Base-by-base conservation (phyloP, 108 stramenopile genomes). In the Fistulifera pelliculosa region DNA sequence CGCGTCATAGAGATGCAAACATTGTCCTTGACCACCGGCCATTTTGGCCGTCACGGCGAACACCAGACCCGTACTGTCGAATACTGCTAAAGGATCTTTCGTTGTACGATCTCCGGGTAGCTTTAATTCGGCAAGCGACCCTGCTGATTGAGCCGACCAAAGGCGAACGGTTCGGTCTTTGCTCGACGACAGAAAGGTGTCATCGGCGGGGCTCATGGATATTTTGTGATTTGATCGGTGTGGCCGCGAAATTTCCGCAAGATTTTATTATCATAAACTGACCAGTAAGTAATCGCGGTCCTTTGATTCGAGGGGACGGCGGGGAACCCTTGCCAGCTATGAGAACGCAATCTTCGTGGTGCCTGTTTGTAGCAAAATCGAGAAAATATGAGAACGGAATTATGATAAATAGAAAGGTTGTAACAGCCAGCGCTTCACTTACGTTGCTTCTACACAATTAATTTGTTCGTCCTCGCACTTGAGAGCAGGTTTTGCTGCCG, bases 61-160 rank as follows among this genome's bases (percentile, higher is more conserved):
- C 0, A 91, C 90, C 42, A 91, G 74, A 7, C 90, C 90, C 12
- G 90, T 84, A 16, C 69, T 59, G 70, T 91, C 90, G 66, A 85
- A 91, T 13, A 63, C 66, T 10, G 75, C 80, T 22, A 64, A 40
- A 4, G 89, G 80, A 52, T 58, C 39, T 26, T 64, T 69, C 26
- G 66, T 61, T 1, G 49, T 41, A 0, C 58, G 60, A 41, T 64
- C 58, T 25, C 47, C 62, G 15, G 90, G 90, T 16, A 85, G 41
- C 39, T 80, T 76, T 65, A 83, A 52, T 64, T 85, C 60, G 7
- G 69, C 81, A 16, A 87, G 7, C 51, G 71, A 76, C 10, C 83
- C 90, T 0, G 85, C 65, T 44, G 75, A 66, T 49, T 82, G 69
- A 21, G 74, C 38, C 55, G 76, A 73, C 90, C 90, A 91, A 24